Percentiles rank a stretch among this genome's conserved stretches.
Conservation (phyloP, 208 protist genomes). For the Crithidia thermophila region DNA sequence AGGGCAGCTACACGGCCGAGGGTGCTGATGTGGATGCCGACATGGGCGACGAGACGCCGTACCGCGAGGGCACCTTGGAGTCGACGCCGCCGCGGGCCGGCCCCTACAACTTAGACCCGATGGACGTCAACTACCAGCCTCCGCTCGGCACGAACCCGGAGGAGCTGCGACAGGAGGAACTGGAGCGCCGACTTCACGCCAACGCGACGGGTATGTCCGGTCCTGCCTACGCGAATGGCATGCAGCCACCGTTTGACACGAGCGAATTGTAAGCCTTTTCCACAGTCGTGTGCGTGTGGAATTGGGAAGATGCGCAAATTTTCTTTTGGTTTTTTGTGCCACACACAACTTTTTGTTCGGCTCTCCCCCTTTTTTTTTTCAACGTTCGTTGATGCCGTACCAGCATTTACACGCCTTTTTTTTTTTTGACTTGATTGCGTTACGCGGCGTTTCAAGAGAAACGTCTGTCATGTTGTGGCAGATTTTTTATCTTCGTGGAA, state of each 20-base stretch:
- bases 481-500: too few relatives aligned
- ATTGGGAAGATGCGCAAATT: neutral
- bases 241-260: conserved; percentile 1
- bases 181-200: conserved; percentile 30
- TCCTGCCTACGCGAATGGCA: conserved; percentile 1
- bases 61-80: conserved; percentile 19
- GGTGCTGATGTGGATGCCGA: conserved; percentile 6
- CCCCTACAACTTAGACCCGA: conserved; percentile 42
- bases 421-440: too few relatives aligned
- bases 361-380: conserved; percentile 6
- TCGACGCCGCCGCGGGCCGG: conserved; percentile 5
- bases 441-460: too few relatives aligned
- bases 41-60: conserved; percentile 7
- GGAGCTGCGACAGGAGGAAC: conserved; percentile 52
- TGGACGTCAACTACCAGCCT: conserved; percentile 66
- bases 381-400: neutral
- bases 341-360: neutral
- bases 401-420: neutral
- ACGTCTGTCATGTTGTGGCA: too few relatives aligned
- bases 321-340: neutral
- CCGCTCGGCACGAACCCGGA: conserved; percentile 80
- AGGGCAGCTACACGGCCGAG: conserved; percentile 19
- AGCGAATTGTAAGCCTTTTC: conserved; percentile 18
- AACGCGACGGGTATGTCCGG: conserved; percentile 4
- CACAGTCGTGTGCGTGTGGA: too few relatives aligned